Evolutionary conservation across 164 flowering plant species (phyloP).

Genomic region (Nymphaea colorata): DNA sequence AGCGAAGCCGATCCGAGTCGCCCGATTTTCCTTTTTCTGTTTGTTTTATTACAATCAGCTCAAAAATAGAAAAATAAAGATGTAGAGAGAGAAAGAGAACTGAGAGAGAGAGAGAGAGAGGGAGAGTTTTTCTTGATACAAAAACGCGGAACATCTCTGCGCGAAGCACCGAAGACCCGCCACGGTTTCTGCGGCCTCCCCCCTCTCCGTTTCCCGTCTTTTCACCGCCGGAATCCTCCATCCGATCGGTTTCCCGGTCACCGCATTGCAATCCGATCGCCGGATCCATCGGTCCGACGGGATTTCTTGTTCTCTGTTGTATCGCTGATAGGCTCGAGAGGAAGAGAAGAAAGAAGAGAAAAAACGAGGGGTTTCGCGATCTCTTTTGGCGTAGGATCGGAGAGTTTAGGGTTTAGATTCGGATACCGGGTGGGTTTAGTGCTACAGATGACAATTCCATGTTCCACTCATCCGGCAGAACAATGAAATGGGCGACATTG

Average conservation of each 20-base stretch:
- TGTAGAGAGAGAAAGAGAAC: neutral
- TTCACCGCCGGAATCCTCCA: neutral
- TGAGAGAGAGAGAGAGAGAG: neutral
- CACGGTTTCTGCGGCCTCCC: neutral
- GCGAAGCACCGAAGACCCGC: neutral
- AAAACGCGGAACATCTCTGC: neutral
- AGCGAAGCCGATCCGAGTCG: neutral
- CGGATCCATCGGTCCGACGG: neutral
- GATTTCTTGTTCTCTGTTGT: neutral
- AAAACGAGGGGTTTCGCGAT: neutral
- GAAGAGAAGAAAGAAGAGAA: no score
- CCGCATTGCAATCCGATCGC: neutral
- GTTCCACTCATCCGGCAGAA: slow-evolving; percentile 38
- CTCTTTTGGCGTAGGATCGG: neutral
- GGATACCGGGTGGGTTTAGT: neutral
- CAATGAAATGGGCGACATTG: slow-evolving; percentile 98
- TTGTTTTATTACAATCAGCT: neutral
- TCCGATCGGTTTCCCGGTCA: neutral
- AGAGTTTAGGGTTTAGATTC: neutral
- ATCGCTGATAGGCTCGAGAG: neutral
- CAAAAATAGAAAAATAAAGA: neutral
- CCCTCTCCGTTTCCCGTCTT: neutral
- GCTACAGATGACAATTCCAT: slow-evolving; percentile 34
- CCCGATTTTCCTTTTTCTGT: neutral
- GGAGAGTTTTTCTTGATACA: neutral